Evolutionary conservation across 306 rosid genomes (phyloP).

Genomic region (Malus asiatica): DNA sequence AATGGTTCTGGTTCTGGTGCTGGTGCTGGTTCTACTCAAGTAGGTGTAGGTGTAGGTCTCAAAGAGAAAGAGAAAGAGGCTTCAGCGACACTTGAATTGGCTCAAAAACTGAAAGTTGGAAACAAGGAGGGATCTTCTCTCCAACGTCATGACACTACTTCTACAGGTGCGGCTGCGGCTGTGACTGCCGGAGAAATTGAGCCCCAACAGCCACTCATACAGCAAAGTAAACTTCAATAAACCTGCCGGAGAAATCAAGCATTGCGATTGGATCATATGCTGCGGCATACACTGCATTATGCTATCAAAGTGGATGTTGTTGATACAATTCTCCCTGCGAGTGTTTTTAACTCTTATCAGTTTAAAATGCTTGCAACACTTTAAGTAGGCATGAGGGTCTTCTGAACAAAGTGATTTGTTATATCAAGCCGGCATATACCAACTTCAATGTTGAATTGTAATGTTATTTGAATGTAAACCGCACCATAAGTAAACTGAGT

Average conservation of each 20-base stretch:
- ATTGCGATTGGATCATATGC: too few species aligned
- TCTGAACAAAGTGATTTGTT: too few species aligned
- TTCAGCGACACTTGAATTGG: neutral
- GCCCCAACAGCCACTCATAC: neutral
- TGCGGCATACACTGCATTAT: too few species aligned
- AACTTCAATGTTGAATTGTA: too few species aligned
- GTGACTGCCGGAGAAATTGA: neutral
- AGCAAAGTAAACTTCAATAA: neutral
- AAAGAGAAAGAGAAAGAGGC: neutral
- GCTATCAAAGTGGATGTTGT: too few species aligned
- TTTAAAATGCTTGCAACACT: too few species aligned
- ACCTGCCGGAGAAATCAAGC: neutral
- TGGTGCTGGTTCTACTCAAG: slow-evolving; percentile 6
- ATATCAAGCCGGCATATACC: too few species aligned
- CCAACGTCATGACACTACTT: neutral
- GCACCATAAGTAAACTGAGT: too few species aligned
- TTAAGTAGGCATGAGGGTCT: too few species aligned
- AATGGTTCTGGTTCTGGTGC: neutral
- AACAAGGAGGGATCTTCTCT: neutral
- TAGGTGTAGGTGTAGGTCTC: neutral
- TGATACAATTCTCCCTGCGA: too few species aligned
- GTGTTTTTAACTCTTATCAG: too few species aligned
- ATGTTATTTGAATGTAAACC: too few species aligned
- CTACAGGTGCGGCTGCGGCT: neutral
- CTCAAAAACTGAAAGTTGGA: neutral